Conservation (phyloP, 129 eudicot species). For the Daucus carota region DNA sequence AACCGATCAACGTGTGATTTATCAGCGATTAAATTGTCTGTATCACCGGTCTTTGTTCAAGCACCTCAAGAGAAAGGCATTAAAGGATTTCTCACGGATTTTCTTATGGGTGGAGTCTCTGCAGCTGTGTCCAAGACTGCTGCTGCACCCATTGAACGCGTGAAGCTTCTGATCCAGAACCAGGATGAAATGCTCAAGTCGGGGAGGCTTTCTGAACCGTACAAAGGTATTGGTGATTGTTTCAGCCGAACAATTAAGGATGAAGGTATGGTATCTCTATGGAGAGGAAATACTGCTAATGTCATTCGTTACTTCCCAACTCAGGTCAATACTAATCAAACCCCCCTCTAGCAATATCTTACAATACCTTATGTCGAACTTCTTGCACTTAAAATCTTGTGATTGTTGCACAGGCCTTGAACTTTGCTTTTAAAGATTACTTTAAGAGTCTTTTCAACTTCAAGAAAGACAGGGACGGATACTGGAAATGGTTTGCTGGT, state of each 20-base stretch:
- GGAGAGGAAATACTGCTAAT: conserved; percentile 57
- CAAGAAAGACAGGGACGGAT: conserved; percentile 52
- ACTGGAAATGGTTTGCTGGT: conserved; percentile 67
- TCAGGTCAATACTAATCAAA: conserved; percentile 23
- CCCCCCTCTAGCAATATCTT: not conserved
- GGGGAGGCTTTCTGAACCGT: conserved; percentile 43
- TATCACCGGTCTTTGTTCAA: conserved; percentile 34
- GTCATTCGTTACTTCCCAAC: conserved; percentile 58
- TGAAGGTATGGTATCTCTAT: conserved; percentile 39
- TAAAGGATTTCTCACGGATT: conserved; percentile 33
- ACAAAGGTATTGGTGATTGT: conserved; percentile 47
- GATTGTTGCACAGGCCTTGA: conserved; percentile 33
- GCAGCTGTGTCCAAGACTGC: conserved; percentile 53
- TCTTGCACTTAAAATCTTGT: not conserved
- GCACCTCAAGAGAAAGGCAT: conserved; percentile 49
- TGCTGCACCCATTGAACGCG: conserved; percentile 56
- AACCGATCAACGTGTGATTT: conserved; percentile 22
- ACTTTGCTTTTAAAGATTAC: conserved; percentile 66
- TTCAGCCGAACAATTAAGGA: conserved; percentile 42
- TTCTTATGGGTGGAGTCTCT: conserved; percentile 55
- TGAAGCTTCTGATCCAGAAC: conserved; percentile 45
- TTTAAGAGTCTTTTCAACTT: conserved; percentile 56
- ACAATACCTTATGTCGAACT: not conserved
- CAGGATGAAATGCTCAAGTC: conserved; percentile 52
- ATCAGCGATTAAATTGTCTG: conserved; percentile 21